These are phyloP conservation scores for Flaveria linearis DNA, from an alignment of 129 eudicot species.

Conservation along the genomic window DNA sequence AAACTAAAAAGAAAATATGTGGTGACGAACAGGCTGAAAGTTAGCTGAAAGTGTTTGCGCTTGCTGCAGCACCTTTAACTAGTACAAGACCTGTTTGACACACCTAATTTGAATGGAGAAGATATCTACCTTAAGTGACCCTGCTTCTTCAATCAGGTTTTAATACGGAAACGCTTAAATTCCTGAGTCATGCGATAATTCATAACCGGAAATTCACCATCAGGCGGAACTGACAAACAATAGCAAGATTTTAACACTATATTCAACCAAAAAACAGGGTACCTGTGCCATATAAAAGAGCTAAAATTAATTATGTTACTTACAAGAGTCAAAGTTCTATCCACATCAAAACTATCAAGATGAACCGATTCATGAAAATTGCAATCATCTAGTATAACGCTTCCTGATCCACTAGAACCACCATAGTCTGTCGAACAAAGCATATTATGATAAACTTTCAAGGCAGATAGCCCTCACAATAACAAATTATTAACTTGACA, in stretches of 20 bases:
- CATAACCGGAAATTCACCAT: conserved; percentile 98
- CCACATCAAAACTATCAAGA: conserved; percentile 92
- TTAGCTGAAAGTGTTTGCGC: neutral
- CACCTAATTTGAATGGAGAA: neutral
- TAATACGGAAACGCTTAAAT: conserved; percentile 83
- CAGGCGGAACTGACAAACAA: conserved; percentile 66
- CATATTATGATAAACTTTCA: conserved; percentile 24
- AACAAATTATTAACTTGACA: neutral
- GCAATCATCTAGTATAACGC: conserved; percentile 89
- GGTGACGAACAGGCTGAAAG: neutral
- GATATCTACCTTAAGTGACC: conserved; percentile 63
- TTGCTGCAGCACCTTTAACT: neutral
- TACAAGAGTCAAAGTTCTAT: conserved; percentile 85
- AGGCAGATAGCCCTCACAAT: conserved; percentile 16
- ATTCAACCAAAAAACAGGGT: conserved; percentile 1
- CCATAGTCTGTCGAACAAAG: conserved; percentile 55
- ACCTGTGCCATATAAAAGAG: neutral
- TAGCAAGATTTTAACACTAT: conserved; percentile 19
- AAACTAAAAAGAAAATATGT: neutral
- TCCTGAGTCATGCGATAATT: conserved; percentile 97
- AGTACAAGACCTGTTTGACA: neutral
- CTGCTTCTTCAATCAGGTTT: conserved; percentile 90
- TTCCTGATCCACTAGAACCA: conserved; percentile 85
- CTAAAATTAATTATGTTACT: conserved; percentile 28
- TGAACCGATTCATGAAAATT: conserved; percentile 96